Conservation (phyloP, 108 stramenopile genomes). For the Fragilariopsis cylindrus region DNA sequence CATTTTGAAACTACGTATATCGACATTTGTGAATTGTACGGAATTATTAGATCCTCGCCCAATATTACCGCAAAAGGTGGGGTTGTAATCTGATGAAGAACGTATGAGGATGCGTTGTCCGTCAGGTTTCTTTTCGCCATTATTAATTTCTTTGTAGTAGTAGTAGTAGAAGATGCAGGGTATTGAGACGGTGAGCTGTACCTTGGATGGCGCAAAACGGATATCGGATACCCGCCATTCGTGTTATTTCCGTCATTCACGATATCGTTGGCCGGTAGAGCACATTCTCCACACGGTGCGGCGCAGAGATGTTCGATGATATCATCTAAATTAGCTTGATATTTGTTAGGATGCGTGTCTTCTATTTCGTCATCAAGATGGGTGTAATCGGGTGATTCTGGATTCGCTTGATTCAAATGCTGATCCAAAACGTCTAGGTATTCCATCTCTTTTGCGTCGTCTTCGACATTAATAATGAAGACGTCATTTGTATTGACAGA, state of each 20-base stretch:
- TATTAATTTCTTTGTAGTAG: neutral
- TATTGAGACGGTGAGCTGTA: slow-evolving; percentile 1
- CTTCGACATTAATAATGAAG: neutral
- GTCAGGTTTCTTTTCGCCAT: neutral
- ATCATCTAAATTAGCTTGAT: slow-evolving; percentile 26
- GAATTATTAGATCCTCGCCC: neutral
- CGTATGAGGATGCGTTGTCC: slow-evolving; percentile 7
- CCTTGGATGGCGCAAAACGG: slow-evolving; percentile 18
- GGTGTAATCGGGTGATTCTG: slow-evolving; percentile 14
- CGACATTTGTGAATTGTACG: slow-evolving; percentile 35
- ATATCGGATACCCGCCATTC: slow-evolving; percentile 6
- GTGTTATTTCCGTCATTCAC: neutral
- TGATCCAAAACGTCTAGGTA: slow-evolving; percentile 35
- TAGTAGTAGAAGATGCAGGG: neutral
- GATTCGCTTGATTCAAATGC: slow-evolving; percentile 28
- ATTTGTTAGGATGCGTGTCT: slow-evolving; percentile 27
- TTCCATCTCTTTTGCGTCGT: slow-evolving; percentile 28
- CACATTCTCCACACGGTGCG: slow-evolving; percentile 28
- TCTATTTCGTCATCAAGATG: slow-evolving; percentile 21
- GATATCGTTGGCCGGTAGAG: neutral
- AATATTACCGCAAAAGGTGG: neutral
- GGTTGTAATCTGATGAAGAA: slow-evolving; percentile 1
- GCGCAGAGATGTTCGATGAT: slow-evolving; percentile 37
- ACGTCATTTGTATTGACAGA: slow-evolving; percentile 17
- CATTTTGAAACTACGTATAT: slow-evolving; percentile 58